A percentile compares a stretch with the other conserved stretches of the same genome.
Conservation (phyloP, 1,284 basidiomycete species). For the Coniophora puteana region DNA sequence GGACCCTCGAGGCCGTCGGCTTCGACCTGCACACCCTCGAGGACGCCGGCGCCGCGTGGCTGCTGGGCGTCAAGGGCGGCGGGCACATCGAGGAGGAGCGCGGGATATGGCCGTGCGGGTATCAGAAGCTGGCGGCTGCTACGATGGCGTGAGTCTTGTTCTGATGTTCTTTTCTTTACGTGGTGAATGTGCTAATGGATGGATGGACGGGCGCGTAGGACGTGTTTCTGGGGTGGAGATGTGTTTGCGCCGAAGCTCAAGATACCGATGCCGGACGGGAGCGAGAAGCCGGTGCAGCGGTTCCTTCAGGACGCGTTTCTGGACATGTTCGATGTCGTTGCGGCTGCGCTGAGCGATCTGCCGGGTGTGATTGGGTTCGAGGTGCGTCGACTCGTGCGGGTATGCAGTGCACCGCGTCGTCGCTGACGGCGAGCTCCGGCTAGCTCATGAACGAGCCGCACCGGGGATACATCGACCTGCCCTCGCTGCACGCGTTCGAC, state of each 20-base stretch:
- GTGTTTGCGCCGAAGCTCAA: conserved; percentile 76
- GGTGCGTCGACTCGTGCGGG: conserved; percentile 36
- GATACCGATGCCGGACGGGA: conserved; percentile 45
- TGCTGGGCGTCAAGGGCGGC: conserved; percentile 74
- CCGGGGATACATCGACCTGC: conserved; percentile 83
- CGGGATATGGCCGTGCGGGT: conserved; percentile 88
- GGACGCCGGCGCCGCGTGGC: conserved; percentile 80
- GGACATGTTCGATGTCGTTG: conserved; percentile 72
- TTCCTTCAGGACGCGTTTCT: conserved; percentile 86
- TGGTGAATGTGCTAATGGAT: conserved; percentile 17
- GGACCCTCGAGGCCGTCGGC: conserved; percentile 82
- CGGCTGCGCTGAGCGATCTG: conserved; percentile 65
- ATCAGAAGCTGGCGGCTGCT: conserved; percentile 84
- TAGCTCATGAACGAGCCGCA: conserved; percentile 97
- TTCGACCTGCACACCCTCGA: conserved; percentile 78
- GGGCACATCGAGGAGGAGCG: conserved; percentile 68
- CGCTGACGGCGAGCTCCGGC: too few relatives aligned
- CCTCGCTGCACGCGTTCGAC: conserved; percentile 83
- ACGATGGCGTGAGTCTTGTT: conserved; percentile 74
- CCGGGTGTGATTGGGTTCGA: conserved; percentile 89
- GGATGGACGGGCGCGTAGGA: too few relatives aligned
- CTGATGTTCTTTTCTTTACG: not conserved
- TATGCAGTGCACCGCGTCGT: conserved; percentile 10
- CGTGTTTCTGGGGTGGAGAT: conserved; percentile 89
- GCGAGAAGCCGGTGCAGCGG: conserved; percentile 66